These are phyloP conservation scores for Paraphoma chrysanthemicola DNA, from an alignment of 2,329 filamentous ascomycete genomes.

Conservation along the genomic window DNA sequence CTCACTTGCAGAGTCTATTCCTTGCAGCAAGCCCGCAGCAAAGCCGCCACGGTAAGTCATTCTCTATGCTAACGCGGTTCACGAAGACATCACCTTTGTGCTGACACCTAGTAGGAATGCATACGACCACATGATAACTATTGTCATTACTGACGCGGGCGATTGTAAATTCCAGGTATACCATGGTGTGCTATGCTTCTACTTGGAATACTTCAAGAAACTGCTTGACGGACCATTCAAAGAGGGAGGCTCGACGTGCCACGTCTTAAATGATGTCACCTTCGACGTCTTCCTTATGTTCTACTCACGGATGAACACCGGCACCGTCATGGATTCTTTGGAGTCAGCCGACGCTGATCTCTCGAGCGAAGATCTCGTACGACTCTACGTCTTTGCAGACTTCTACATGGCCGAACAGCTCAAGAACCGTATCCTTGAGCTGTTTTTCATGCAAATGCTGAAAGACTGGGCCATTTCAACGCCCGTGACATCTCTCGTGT, in stretches of 20 bases:
- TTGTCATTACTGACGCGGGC: neutral
- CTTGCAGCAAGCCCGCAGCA: neutral
- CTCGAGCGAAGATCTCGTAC: neutral
- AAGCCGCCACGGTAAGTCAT: neutral
- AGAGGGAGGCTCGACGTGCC: neutral
- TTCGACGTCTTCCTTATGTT: neutral
- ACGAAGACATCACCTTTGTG: neutral
- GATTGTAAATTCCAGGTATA: neutral
- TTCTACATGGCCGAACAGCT: neutral
- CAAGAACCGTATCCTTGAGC: neutral
- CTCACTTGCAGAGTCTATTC: neutral
- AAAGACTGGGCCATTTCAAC: neutral
- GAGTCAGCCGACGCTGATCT: neutral
- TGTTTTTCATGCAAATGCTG: neutral
- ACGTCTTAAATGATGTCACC: neutral
- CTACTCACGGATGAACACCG: conserved; percentile 1
- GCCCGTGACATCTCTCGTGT: neutral
- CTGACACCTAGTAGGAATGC: neutral
- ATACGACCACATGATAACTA: conserved; percentile 1
- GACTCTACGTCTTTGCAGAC: neutral
- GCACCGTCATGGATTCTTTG: neutral
- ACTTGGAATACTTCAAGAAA: conserved; percentile 8
- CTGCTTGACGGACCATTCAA: conserved; percentile 5
- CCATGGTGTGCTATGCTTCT: conserved; percentile 9
- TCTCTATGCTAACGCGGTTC: neutral